Conservation (phyloP, 192 early-diverging fungal species). For the Rhizoclosmatium sp. region DNA sequence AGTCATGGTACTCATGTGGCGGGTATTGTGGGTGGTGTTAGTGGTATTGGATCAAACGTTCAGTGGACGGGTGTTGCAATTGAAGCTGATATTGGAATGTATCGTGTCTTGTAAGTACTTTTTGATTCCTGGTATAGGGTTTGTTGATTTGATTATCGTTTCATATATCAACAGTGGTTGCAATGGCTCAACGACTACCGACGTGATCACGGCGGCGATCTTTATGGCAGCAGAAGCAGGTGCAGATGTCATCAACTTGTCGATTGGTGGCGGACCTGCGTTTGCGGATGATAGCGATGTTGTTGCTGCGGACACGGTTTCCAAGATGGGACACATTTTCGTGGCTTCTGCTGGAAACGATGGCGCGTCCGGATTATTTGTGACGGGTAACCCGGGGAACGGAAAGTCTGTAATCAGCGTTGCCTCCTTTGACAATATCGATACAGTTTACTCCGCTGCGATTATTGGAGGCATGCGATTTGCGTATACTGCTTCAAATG, state of each 20-base stretch:
- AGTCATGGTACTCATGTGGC: slow-evolving; percentile 60
- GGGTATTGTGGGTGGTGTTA: slow-evolving; percentile 54
- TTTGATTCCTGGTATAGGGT: not conserved
- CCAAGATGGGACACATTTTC: slow-evolving; percentile 49
- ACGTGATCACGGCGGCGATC: slow-evolving; percentile 82
- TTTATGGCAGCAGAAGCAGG: slow-evolving; percentile 71
- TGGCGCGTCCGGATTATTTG: slow-evolving; percentile 65
- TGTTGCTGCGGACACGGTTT: slow-evolving; percentile 63
- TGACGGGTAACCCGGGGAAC: slow-evolving; percentile 40
- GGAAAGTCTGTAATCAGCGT: slow-evolving; percentile 34
- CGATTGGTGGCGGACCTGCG: slow-evolving; percentile 71
- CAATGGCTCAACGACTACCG: slow-evolving; percentile 59
- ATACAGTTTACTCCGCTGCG: not conserved
- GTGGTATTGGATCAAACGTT: slow-evolving; percentile 17
- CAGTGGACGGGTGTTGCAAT: slow-evolving; percentile 78
- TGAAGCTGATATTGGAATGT: slow-evolving; percentile 76
- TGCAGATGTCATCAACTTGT: slow-evolving; percentile 86
- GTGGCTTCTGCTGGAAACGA: slow-evolving; percentile 82
- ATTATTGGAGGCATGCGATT: not conserved
- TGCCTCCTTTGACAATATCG: slow-evolving; percentile 35
- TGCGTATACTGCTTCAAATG: not conserved
- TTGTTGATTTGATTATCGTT: not conserved
- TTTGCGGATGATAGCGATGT: slow-evolving; percentile 69
- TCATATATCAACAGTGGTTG: slow-evolving; percentile 63
- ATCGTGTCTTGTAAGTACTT: slow-evolving; percentile 63